These are phyloP conservation scores for Saitozyma podzolica DNA, from an alignment of 768 basidiomycete genomes.

Conservation along the genomic window DNA sequence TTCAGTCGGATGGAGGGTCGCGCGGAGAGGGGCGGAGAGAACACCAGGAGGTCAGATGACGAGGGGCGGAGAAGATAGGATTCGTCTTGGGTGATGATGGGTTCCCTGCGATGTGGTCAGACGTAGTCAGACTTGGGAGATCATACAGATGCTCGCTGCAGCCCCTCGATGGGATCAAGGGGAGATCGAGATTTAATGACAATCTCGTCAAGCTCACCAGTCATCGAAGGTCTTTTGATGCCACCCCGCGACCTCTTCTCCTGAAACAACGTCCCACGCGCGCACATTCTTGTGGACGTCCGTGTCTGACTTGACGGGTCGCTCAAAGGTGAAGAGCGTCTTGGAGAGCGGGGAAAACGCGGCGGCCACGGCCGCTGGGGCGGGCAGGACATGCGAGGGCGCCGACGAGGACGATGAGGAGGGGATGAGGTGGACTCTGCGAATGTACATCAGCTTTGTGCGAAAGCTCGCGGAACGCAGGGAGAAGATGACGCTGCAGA, in stretches of 20 bases:
- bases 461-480: background rate
- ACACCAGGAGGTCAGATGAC: slow-evolving; percentile 44
- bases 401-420: slow-evolving; percentile 75
- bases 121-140: background rate
- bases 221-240: slow-evolving; percentile 86
- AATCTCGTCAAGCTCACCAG: slow-evolving; percentile 58
- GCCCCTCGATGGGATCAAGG: too few relatives aligned
- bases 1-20: slow-evolving; percentile 36
- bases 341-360: slow-evolving; percentile 91
- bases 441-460: background rate
- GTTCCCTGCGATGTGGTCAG: slow-evolving; percentile 37
- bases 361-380: slow-evolving; percentile 76
- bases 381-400: slow-evolving; percentile 65
- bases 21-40: slow-evolving; percentile 51
- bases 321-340: slow-evolving; percentile 93
- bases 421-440: slow-evolving; percentile 51
- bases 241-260: slow-evolving; percentile 82
- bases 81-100: slow-evolving; percentile 48
- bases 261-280: slow-evolving; percentile 80
- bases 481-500: slow-evolving; percentile 21
- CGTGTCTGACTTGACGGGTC: slow-evolving; percentile 88
- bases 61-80: slow-evolving; percentile 43
- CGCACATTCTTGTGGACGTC: slow-evolving; percentile 94
- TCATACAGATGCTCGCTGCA: background rate
- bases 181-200: background rate